phyloP scores from a whole-genome alignment of 2,329 filamentous ascomycete genomes.

The Nakataea oryzae region DNA sequence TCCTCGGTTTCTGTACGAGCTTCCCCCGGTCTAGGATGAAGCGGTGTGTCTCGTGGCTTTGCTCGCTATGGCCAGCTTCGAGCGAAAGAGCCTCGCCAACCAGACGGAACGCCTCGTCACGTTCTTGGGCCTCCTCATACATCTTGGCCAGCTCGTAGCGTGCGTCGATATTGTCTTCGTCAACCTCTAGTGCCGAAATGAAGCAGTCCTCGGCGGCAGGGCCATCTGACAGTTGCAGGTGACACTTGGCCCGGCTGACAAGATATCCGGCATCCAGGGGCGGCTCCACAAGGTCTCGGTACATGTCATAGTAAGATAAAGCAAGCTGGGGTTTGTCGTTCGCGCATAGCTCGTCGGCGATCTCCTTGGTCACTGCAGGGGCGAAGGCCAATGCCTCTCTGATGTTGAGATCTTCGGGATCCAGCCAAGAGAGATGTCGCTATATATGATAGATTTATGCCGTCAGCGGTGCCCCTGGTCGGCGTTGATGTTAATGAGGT shows the following conservation, averaged over 20 bases:
- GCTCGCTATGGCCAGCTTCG: slow-evolving; percentile 30
- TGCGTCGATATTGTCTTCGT: slow-evolving; percentile 63
- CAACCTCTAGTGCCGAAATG: slow-evolving; percentile 60
- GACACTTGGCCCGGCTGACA: slow-evolving; percentile 55
- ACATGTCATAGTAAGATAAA: slow-evolving; percentile 44
- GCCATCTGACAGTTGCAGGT: slow-evolving; percentile 51
- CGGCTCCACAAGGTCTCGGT: slow-evolving; percentile 35
- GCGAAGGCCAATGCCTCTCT: slow-evolving; percentile 50
- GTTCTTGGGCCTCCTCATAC: slow-evolving; percentile 65
- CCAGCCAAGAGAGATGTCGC: slow-evolving; percentile 59
- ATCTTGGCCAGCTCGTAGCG: slow-evolving; percentile 73
- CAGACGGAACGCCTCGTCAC: slow-evolving; percentile 66
- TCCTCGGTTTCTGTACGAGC: slow-evolving; percentile 10
- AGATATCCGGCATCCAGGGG: slow-evolving; percentile 35
- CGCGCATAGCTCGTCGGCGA: slow-evolving; percentile 37
- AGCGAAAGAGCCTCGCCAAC: slow-evolving; percentile 65
- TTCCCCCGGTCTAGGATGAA: slow-evolving; percentile 12
- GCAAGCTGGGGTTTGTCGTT: slow-evolving; percentile 27
- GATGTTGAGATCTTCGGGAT: slow-evolving; percentile 46
- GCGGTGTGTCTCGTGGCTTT: slow-evolving; percentile 6
- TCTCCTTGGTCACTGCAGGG: slow-evolving; percentile 68
- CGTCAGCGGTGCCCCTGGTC: background rate
- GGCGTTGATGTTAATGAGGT: background rate
- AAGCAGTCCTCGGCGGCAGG: slow-evolving; percentile 70
- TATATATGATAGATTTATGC: background rate